These are phyloP conservation scores for Yarrowia yakushimensis DNA, from an alignment of 805 yeast genomes.

Conservation along the genomic window DNA sequence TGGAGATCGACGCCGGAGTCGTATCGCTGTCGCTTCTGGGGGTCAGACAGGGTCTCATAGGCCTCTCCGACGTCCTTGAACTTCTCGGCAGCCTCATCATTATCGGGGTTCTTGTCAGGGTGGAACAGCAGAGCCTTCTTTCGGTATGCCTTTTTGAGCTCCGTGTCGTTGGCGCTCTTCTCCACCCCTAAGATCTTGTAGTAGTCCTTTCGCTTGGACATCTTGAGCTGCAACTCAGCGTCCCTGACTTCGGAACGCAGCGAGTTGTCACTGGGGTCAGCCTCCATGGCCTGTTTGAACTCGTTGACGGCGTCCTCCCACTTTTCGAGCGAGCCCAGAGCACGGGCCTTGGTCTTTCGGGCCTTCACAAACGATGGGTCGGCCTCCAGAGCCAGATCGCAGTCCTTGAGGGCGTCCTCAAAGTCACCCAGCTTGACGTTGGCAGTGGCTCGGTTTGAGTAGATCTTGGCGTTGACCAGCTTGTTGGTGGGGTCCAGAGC, in stretches of 20 bases:
- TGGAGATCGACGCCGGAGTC: conserved; percentile 80
- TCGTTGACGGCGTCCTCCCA: conserved; percentile 42
- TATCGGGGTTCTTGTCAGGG: conserved; percentile 71
- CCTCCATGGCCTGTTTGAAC: conserved; percentile 40
- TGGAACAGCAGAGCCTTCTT: conserved; percentile 68
- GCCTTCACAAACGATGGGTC: conserved; percentile 72
- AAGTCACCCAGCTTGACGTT: conserved; percentile 72
- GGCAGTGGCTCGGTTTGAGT: conserved; percentile 85
- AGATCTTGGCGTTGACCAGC: conserved; percentile 47
- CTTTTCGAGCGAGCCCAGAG: conserved; percentile 39
- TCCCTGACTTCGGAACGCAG: conserved; percentile 41
- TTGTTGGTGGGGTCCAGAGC: conserved; percentile 57
- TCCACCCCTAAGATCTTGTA: conserved; percentile 60
- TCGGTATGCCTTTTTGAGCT: conserved; percentile 72
- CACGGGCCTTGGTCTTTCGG: conserved; percentile 42
- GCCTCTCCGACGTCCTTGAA: conserved; percentile 89
- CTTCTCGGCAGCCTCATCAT: conserved; percentile 82
- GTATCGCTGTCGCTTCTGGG: conserved; percentile 81
- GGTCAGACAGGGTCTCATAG: conserved; percentile 77
- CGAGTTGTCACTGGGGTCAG: conserved; percentile 38
- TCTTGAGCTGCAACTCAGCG: conserved; percentile 44
- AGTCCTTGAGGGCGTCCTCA: conserved; percentile 74
- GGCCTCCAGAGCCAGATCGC: conserved; percentile 61
- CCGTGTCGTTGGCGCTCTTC: conserved; percentile 48
- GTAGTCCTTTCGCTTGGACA: conserved; percentile 47